phyloP scores from a whole-genome alignment of 768 basidiomycete species.

The Candolleomyces efflorescens region DNA sequence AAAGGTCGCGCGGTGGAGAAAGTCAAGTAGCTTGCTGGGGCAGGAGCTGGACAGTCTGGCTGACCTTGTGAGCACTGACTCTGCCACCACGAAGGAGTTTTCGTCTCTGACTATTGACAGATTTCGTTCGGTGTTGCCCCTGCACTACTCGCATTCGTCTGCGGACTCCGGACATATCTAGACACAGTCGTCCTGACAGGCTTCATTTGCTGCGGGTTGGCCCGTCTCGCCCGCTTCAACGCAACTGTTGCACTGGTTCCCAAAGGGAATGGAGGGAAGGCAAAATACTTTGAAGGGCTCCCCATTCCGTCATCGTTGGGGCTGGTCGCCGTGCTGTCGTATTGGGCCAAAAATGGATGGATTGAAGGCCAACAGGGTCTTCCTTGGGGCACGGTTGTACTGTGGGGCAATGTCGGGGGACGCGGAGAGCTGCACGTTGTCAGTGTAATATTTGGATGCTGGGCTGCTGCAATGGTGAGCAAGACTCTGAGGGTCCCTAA shows the following conservation, averaged over 20 bases:
- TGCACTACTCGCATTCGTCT: conserved; percentile 83
- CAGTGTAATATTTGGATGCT: conserved; percentile 71
- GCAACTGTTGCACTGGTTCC: conserved; percentile 95
- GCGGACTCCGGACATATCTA: conserved; percentile 88
- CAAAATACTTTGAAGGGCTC: conserved; percentile 95
- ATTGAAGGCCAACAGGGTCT: conserved; percentile 73
- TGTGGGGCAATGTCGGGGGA: conserved; percentile 70
- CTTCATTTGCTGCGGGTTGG: conserved; percentile 95
- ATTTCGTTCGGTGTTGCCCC: conserved; percentile 98
- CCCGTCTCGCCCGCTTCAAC: conserved; percentile 96
- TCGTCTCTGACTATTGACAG: conserved; percentile 34
- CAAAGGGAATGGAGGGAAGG: conserved; percentile 81
- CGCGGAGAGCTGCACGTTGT: conserved; percentile 83
- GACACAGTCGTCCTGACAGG: conserved; percentile 83
- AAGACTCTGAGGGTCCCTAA: conserved; percentile 92
- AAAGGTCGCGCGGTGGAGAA: conserved; percentile 96
- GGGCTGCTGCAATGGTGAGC: conserved; percentile 98
- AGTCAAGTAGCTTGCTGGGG: conserved; percentile 91
- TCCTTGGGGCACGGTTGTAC: conserved; percentile 66
- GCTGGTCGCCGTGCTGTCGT: conserved; percentile 75
- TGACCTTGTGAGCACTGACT: conserved; percentile 65
- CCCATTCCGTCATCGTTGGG: conserved; percentile 90
- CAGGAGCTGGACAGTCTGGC: conserved; percentile 98
- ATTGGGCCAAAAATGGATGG: conserved; percentile 84
- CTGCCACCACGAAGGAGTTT: neutral